Percentiles rank a stretch among this genome's conserved stretches.
These are phyloP conservation scores for Phellopilus nigrolimitatus DNA, from an alignment of 1,284 basidiomycete genomes.

Conservation along the genomic window DNA sequence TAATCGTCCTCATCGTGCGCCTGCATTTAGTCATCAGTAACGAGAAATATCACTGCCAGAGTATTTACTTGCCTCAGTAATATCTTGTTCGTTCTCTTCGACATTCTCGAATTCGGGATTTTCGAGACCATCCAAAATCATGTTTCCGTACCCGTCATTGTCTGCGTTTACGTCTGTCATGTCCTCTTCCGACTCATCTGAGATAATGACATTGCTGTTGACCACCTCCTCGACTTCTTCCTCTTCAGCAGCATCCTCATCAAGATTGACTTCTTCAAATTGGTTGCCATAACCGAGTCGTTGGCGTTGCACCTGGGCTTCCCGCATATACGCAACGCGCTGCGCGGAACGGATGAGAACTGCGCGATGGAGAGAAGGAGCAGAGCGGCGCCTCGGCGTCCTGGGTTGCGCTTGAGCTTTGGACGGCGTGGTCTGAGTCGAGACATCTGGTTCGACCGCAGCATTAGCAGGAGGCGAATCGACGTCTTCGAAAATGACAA, in stretches of 20 bases:
- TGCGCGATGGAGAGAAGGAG: constrained; percentile 55
- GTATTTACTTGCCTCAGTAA: constrained; percentile 12
- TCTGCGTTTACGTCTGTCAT: background rate
- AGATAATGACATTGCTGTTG: constrained; percentile 28
- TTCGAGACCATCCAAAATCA: constrained; percentile 3
- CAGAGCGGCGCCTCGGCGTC: constrained; percentile 39
- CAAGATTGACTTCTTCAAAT: constrained; percentile 28
- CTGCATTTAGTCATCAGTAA: background rate
- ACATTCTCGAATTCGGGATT: constrained; percentile 16
- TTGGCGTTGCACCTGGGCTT: constrained; percentile 30
- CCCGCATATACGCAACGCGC: constrained; percentile 41
- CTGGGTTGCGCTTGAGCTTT: constrained; percentile 20
- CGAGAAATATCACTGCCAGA: background rate
- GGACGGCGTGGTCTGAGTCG: background rate
- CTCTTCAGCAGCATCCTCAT: constrained; percentile 25
- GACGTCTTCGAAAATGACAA: constrained; percentile 66
- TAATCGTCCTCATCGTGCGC: constrained; percentile 2
- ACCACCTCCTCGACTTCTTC: constrained; percentile 29
- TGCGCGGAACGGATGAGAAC: constrained; percentile 67
- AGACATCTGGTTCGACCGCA: too few relatives aligned
- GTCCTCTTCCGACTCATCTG: constrained; percentile 19
- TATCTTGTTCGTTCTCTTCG: constrained; percentile 13
- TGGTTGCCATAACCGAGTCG: constrained; percentile 26
- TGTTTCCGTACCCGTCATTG: constrained; percentile 5
- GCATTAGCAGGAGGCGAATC: constrained; percentile 26